Base-by-base conservation (phyloP, 2,329 filamentous ascomycete genomes). In the Aspergillus nomiae region DNA sequence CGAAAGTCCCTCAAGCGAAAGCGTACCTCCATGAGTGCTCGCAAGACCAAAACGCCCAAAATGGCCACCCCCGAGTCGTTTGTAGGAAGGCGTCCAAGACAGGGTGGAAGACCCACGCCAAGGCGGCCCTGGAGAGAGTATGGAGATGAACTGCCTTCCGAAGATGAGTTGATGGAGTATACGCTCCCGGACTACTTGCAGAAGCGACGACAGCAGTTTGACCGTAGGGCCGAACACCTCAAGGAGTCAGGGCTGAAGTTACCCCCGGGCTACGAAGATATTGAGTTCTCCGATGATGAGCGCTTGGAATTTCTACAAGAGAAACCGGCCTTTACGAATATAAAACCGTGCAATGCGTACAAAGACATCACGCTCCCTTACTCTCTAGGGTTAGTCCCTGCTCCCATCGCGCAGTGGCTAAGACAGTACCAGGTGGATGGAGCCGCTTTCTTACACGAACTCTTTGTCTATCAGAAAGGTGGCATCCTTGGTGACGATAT, bases 401-500 rank as follows among this genome's bases (percentile, higher is more conserved):
- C 92, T 0, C 87, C 92, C 0, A 92, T 98, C 59, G 94, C 94
- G 0, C 94, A 95, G 73, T 97, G 95, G 80, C 82, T 99, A 56
- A 88, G 95, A 63, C 91, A 94, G 66, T 99, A 99, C 71, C 95
- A 99, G 76, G 84, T 98, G 1, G 86, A 91, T 32, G 95, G 95
- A 6, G 92, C 90, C 16, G 85, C 86, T 36, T 98, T 97, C 71
- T 83, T 99, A 9, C 94, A 98, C 74, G 87, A 92, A 63, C 85
- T 92, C 26, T 98, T 98, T 73, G 90, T 97, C 4, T 94, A 92
- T 68, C 95, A 99, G 73, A 90, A 90, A 69, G 95, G 95, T 1
- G 92, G 91, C 1, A 91, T 99, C 26, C 84, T 99, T 0, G 94
- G 94, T 3, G 95, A 99, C 73, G 95, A 99, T 72, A 99, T 99